Evolutionary conservation across 2,329 filamentous ascomycete species (phyloP).

Genomic region (Hypoxylon sp.): DNA sequence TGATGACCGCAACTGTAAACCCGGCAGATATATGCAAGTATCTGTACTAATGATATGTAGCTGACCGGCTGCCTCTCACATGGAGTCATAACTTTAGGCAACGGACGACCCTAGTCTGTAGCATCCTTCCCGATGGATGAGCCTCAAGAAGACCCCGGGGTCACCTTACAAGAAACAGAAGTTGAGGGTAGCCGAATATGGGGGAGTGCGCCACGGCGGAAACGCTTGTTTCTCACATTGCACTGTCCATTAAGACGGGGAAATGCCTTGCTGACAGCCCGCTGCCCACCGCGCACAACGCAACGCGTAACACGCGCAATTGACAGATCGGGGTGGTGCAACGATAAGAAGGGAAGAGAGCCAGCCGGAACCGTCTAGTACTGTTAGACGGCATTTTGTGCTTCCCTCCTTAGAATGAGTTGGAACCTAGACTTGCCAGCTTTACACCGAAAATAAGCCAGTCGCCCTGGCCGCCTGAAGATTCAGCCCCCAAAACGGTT

Average conservation of each 20-base stretch:
- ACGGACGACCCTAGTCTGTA: conserved; percentile 37
- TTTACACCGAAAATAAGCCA: conserved; percentile 51
- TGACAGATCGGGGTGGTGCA: conserved; percentile 25
- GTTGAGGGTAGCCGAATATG: conserved; percentile 20
- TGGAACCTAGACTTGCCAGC: conserved; percentile 42
- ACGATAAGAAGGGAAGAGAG: conserved; percentile 32
- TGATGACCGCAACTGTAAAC: conserved; percentile 32
- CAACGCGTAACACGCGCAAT: conserved; percentile 46
- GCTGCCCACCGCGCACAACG: conserved; percentile 29
- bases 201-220: conserved; percentile 34
- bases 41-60: conserved; percentile 43
- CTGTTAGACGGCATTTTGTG: conserved; percentile 48
- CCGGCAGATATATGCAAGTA: conserved; percentile 40
- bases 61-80: conserved; percentile 49
- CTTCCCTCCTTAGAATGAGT: conserved; percentile 47
- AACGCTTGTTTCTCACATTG: conserved; percentile 37
- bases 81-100: conserved; percentile 52
- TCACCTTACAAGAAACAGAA: conserved; percentile 38
- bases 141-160: conserved; percentile 47
- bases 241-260: conserved; percentile 22
- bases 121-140: conserved; percentile 49
- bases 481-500: conserved; percentile 39
- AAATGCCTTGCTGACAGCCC: conserved; percentile 42
- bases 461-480: conserved; percentile 33
- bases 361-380: conserved; percentile 40